Conservation (phyloP, 2,329 filamentous ascomycete genomes). For the Aspergillus alliaceus region DNA sequence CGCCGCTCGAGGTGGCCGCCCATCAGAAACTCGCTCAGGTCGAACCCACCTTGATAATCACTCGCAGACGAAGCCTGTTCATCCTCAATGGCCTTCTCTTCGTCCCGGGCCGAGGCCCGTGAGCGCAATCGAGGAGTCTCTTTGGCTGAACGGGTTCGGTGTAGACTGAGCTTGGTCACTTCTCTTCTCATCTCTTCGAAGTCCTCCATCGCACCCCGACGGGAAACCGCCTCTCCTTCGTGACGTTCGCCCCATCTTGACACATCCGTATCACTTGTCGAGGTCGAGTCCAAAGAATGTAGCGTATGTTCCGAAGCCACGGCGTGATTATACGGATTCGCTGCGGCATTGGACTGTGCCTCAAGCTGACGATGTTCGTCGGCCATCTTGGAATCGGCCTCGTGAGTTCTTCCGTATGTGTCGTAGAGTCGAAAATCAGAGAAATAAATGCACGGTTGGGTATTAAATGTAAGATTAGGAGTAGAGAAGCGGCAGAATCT, state of each 20-base stretch:
- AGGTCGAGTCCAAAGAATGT: constrained; percentile 6
- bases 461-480: not conserved
- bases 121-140: constrained; percentile 29
- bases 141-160: constrained; percentile 33
- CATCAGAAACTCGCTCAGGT: constrained; percentile 68
- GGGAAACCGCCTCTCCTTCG: constrained; percentile 54
- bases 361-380: constrained; percentile 10
- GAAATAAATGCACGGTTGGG: not conserved
- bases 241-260: constrained; percentile 63
- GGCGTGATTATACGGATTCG: constrained; percentile 1
- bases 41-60: constrained; percentile 53
- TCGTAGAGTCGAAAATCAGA: not conserved
- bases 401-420: not conserved
- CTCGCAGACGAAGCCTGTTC: constrained; percentile 19
- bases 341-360: constrained; percentile 7
- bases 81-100: constrained; percentile 51
- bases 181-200: constrained; percentile 58
- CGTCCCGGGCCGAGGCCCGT: constrained; percentile 26
- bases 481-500: not conserved
- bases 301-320: constrained; percentile 14
- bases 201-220: constrained; percentile 58
- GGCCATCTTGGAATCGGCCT: constrained; percentile 6
- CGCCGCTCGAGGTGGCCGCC: constrained; percentile 76
- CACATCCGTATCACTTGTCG: constrained; percentile 17
- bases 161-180: constrained; percentile 54